Evolutionary conservation across 441 rosid genomes (phyloP).

Genomic region (Cnidoscolus chayamansa): DNA sequence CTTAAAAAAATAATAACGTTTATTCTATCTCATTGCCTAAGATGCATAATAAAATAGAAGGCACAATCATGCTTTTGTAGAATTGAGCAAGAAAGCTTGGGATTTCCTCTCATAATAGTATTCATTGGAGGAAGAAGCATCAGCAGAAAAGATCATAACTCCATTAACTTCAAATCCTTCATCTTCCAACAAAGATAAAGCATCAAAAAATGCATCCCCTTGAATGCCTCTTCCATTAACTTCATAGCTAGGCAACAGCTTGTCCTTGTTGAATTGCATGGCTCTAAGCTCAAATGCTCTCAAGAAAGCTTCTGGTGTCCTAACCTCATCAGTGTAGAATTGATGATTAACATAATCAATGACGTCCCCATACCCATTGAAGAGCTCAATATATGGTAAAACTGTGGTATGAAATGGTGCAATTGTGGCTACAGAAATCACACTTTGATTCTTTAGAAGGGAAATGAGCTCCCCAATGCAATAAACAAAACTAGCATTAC

Average conservation of each 20-base stretch:
- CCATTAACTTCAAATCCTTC: slow-evolving; percentile 46
- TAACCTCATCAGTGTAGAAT: slow-evolving; percentile 51
- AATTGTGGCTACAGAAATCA: slow-evolving; percentile 41
- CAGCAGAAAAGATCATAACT: slow-evolving; percentile 59
- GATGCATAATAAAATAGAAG: no score
- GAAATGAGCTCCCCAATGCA: slow-evolving; percentile 52
- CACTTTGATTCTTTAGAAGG: slow-evolving; percentile 33
- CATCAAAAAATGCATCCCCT: slow-evolving; percentile 49
- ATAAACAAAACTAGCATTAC: slow-evolving; percentile 29
- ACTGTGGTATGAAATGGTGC: slow-evolving; percentile 40
- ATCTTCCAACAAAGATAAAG: slow-evolving; percentile 35
- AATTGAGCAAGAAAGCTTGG: slow-evolving; percentile 50
- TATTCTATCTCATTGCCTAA: no score
- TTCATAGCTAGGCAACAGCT: slow-evolving; percentile 53
- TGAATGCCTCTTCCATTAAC: slow-evolving; percentile 57
- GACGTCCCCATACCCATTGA: slow-evolving; percentile 23
- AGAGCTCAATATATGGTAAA: slow-evolving; percentile 36
- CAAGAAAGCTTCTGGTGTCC: slow-evolving; percentile 31
- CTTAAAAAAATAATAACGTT: no score
- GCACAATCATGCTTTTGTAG: slow-evolving; percentile 18
- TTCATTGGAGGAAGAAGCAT: slow-evolving; percentile 32
- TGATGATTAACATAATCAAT: slow-evolving; percentile 57
- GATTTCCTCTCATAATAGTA: slow-evolving; percentile 49
- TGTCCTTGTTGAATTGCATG: slow-evolving; percentile 33
- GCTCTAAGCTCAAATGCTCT: slow-evolving; percentile 36